Conservation (phyloP, 305 asterid species). For the Nicotiana rustica region DNA sequence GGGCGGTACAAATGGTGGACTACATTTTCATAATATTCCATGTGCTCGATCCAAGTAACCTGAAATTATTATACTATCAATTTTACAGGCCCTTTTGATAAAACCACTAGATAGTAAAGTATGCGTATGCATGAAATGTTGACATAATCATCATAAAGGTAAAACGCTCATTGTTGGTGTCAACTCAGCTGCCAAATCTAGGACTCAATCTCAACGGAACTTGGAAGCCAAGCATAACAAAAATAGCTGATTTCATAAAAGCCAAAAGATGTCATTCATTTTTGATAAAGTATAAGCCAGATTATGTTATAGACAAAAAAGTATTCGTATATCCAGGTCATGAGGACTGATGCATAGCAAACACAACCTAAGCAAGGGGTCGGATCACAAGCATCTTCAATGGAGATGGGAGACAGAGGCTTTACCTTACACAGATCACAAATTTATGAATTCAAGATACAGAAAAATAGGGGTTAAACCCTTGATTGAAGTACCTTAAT, state of each 20-base stretch:
- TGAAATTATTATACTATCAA: slow-evolving; percentile 39
- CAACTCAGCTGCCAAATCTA: neutral
- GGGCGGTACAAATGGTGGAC: slow-evolving; percentile 64
- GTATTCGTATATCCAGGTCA: neutral
- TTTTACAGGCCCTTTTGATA: neutral
- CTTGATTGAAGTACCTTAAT: too few relatives aligned
- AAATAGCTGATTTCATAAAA: neutral
- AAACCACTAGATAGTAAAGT: neutral
- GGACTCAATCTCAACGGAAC: neutral
- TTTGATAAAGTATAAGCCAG: neutral
- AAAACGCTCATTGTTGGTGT: neutral
- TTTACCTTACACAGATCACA: too few relatives aligned
- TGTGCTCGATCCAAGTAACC: slow-evolving; percentile 89
- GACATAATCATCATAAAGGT: neutral
- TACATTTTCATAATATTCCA: slow-evolving; percentile 61
- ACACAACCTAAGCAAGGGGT: neutral
- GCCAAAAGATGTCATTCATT: neutral
- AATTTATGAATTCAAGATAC: too few relatives aligned
- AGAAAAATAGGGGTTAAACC: too few relatives aligned
- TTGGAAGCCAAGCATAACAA: neutral
- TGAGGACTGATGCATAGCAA: neutral
- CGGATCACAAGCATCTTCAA: neutral
- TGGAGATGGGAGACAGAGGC: too few relatives aligned
- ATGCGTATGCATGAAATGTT: neutral
- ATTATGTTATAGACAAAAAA: neutral